These are phyloP conservation scores for Boechera stricta DNA, from an alignment of 345 rosid species.

Conservation along the genomic window DNA sequence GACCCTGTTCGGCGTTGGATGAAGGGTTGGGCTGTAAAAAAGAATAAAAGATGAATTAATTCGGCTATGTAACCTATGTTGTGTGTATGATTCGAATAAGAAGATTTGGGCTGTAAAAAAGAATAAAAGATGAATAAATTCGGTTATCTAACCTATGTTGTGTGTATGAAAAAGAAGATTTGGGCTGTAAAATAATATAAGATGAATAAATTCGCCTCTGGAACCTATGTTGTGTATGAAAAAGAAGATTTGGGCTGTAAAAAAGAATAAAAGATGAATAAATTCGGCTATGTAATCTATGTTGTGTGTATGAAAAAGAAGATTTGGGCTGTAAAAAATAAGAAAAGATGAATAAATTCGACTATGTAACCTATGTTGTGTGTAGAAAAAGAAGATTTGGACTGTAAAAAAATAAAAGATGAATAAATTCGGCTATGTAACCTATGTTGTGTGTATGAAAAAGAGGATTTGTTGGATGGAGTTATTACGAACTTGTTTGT, in stretches of 20 bases:
- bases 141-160: not conserved
- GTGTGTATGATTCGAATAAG: not conserved
- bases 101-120: not conserved
- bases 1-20: slow-evolving; percentile 25
- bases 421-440: slow-evolving; percentile 17
- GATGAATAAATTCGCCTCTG: slow-evolving; percentile 26
- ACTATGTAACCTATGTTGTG: slow-evolving; percentile 3
- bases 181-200: slow-evolving; percentile 14
- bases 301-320: slow-evolving; percentile 2
- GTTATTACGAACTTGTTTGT: slow-evolving; percentile 24
- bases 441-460: slow-evolving; percentile 12
- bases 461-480: not conserved
- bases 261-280: slow-evolving; percentile 24
- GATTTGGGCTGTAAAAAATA: slow-evolving; percentile 9
- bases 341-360: slow-evolving; percentile 25
- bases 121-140: slow-evolving; percentile 26
- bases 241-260: not conserved
- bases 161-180: not conserved
- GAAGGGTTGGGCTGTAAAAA: slow-evolving; percentile 24
- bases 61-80: not conserved
- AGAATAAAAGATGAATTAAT: slow-evolving; percentile 29
- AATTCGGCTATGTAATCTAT: not conserved
- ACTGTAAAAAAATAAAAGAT: slow-evolving; percentile 1
- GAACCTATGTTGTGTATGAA: slow-evolving; percentile 4
- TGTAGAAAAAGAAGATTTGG: not conserved